Base-by-base conservation (phyloP, 2,329 filamentous ascomycete genomes). In the Onygenales sp. region DNA sequence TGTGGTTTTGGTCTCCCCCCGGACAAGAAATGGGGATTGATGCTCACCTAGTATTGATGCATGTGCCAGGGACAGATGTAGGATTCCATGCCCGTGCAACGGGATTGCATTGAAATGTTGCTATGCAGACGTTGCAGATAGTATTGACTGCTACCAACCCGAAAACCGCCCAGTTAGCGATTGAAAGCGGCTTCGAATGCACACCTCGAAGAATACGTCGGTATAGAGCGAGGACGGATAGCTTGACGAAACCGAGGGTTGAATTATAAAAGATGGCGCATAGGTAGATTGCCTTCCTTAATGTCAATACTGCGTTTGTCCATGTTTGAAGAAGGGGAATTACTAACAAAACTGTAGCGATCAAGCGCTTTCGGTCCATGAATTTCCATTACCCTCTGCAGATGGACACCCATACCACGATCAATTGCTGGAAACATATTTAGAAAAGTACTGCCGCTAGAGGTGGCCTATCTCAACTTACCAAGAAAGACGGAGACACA, bases 91-190 rank as follows among this genome's bases (percentile, higher is more conserved):
- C 48, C 10, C 35, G 31, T n/a, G 8, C 27, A 32, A 50, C 31
- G n/a, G 48, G 48, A 17, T 32, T 33, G 48, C 48, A 50, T 43
- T 50, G 48, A 27, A 50, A 50, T 6, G 8, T n/a, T 50, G 48
- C 48, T 7, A 50, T 14, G 7, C 31, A 39, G 9, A 50, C 48
- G 48, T 50, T 50, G 17, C 41, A 42, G 17, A 14, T 8, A 8
- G 48, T 50, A 17, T 50, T 50, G 10, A 38, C 9, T 8, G 17
- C 36, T 31, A 50, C 48, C n/a, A 50, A 38, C 17, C 6, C 38
- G 27, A 50, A 50, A 11, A 50, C 33, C 4, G 42, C 42, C 48
- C 48, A 50, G 14, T 50, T 50, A n/a, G 38, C 36, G n/a, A 50
- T 43, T 42, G 33, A 32, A 9, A 50, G 36, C 7, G 11, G 41